Percentiles rank a stretch among this genome's conserved stretches.
Evolutionary conservation across 2,329 filamentous ascomycete genomes (phyloP).

Genomic region (Plenodomus lindquistii): DNA sequence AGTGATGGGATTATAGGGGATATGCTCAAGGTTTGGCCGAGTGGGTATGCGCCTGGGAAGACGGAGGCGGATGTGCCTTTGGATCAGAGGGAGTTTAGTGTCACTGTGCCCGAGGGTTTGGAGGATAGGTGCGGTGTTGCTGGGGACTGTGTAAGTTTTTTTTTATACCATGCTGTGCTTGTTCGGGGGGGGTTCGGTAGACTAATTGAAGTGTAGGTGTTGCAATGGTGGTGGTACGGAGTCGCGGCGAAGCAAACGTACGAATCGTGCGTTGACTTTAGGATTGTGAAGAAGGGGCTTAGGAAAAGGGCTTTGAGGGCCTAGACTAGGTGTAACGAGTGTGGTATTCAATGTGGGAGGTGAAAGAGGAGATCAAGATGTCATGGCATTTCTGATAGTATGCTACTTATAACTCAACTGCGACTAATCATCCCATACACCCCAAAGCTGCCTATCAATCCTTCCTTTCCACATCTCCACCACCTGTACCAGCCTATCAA

Average conservation of each 20-base stretch:
- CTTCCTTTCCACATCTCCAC: slow-evolving; percentile 1
- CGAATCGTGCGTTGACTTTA: slow-evolving; percentile 64
- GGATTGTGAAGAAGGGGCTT: slow-evolving; percentile 24
- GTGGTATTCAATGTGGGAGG: too few species aligned
- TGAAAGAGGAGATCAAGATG: too few species aligned
- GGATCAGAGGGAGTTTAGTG: slow-evolving; percentile 53
- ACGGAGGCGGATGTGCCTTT: slow-evolving; percentile 38
- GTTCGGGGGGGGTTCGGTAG: not conserved
- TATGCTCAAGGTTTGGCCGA: slow-evolving; percentile 31
- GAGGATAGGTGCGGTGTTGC: slow-evolving; percentile 49
- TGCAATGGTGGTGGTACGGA: slow-evolving; percentile 68
- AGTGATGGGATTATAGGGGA: slow-evolving; percentile 57
- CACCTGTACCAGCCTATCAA: slow-evolving; percentile 1
- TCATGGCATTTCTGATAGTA: too few species aligned
- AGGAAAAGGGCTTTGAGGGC: slow-evolving; percentile 4
- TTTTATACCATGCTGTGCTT: not conserved
- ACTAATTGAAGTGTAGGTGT: slow-evolving; percentile 31
- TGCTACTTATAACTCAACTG: too few species aligned
- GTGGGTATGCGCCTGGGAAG: slow-evolving; percentile 32
- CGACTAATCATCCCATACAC: not conserved
- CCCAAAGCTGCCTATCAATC: not conserved
- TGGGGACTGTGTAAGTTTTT: slow-evolving; percentile 49
- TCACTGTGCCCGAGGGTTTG: slow-evolving; percentile 57
- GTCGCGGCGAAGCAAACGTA: slow-evolving; percentile 61
- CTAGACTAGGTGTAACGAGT: not conserved